Conservation (phyloP, 73 alveolate species). For the Paramecium bursaria region DNA sequence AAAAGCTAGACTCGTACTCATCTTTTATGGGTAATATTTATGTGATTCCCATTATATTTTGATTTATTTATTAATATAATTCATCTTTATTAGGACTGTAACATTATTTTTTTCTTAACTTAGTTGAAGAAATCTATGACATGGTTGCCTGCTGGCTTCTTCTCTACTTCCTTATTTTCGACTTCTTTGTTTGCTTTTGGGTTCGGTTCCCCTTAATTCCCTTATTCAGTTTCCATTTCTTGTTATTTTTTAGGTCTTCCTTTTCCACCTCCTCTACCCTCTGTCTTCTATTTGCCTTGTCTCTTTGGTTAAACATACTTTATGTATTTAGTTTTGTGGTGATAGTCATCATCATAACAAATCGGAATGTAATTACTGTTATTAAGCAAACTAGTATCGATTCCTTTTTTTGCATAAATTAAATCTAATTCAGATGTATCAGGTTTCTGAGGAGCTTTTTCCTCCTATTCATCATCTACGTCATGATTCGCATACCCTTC, state of each 20-base stretch:
- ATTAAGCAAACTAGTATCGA: not conserved
- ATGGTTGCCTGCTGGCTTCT: not conserved
- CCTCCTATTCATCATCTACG: conserved; percentile 31
- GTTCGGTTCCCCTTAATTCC: conserved; percentile 5
- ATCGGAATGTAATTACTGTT: not conserved
- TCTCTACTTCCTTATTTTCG: conserved; percentile 1
- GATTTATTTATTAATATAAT: no score
- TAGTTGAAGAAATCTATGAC: conserved; percentile 1
- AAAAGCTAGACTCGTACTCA: no score
- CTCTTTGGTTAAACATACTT: not conserved
- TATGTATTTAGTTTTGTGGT: conserved; percentile 3
- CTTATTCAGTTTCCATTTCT: conserved; percentile 12
- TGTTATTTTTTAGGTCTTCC: not conserved
- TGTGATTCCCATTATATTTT: no score
- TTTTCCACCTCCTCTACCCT: not conserved
- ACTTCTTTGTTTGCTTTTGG: not conserved
- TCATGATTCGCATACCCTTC: conserved; percentile 24
- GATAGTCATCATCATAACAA: conserved; percentile 26
- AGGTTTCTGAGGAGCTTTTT: conserved; percentile 10
- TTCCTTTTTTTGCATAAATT: not conserved
- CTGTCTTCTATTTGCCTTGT: not conserved
- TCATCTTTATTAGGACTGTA: no score
- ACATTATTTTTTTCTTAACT: conserved; percentile 5
- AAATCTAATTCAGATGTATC: conserved; percentile 47
- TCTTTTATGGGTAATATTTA: no score